Evolutionary conservation across 2,329 filamentous ascomycete genomes (phyloP).

Genomic region (Aureobasidium subglaciale): DNA sequence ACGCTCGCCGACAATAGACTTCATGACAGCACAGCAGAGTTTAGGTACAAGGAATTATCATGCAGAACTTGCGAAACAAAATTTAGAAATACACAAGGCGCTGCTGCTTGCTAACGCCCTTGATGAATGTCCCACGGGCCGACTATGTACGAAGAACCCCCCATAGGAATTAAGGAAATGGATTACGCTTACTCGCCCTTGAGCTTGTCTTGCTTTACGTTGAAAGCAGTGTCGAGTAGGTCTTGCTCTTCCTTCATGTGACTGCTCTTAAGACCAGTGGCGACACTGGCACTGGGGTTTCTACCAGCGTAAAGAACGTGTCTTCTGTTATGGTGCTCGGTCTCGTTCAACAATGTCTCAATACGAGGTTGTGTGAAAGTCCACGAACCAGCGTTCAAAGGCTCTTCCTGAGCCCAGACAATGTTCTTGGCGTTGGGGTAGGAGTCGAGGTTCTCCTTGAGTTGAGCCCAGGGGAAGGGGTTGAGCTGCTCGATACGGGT

Average conservation of each 20-base stretch:
- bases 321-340: conserved; percentile 84
- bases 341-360: conserved; percentile 91
- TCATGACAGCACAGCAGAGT: no score
- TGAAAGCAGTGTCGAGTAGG: conserved; percentile 60
- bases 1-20: background rate
- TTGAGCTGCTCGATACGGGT: conserved; percentile 96
- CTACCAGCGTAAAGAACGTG: conserved; percentile 97
- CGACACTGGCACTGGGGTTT: conserved; percentile 86
- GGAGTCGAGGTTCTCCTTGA: conserved; percentile 91
- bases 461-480: conserved; percentile 96
- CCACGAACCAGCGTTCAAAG: conserved; percentile 94
- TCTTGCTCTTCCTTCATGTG: conserved; percentile 93
- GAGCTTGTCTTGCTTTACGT: conserved; percentile 56
- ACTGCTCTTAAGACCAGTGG: conserved; percentile 80
- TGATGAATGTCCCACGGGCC: conserved; percentile 1
- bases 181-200: conserved; percentile 50
- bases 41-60: no score
- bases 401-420: conserved; percentile 96
- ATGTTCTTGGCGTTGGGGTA: conserved; percentile 98
- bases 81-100: conserved; percentile 13
- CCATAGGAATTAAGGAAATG: background rate
- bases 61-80: background rate
- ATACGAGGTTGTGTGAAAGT: conserved; percentile 95
- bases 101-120: conserved; percentile 12
- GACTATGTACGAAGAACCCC: conserved; percentile 7